Conservation (phyloP, 2,329 filamentous ascomycete genomes). For the Clonostachys sp. region DNA sequence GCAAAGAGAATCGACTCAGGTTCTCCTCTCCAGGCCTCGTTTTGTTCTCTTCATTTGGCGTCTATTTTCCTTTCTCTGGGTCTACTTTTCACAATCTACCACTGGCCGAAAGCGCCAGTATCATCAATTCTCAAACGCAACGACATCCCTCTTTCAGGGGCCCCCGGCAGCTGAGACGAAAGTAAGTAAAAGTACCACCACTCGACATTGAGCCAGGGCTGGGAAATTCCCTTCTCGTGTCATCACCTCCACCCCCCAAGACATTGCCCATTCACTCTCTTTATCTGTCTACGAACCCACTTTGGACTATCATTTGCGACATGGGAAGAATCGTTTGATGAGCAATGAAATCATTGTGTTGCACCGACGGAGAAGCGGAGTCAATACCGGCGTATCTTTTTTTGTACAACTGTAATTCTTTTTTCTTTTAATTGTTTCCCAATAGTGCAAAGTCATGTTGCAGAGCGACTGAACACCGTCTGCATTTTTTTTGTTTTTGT, state of each 20-base stretch:
- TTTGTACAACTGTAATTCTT: conserved; percentile 9
- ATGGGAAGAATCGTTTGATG: not conserved
- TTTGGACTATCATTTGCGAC: conserved; percentile 8
- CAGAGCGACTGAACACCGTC: too few species aligned
- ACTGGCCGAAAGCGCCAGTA: too few species aligned
- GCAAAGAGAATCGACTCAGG: too few species aligned
- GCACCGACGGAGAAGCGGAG: not conserved
- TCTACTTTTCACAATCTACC: too few species aligned
- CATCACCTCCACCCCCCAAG: not conserved
- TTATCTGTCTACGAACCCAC: not conserved
- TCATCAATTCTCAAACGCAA: too few species aligned
- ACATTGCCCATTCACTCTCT: not conserved
- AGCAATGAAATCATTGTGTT: not conserved
- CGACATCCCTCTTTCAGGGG: too few species aligned
- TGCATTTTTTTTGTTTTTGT: too few species aligned
- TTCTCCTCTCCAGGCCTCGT: too few species aligned
- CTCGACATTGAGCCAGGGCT: not conserved
- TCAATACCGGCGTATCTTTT: conserved; percentile 11
- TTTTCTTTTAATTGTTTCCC: not conserved
- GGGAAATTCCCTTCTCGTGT: not conserved
- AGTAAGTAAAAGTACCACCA: not conserved
- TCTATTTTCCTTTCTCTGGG: too few species aligned
- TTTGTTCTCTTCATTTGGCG: too few species aligned
- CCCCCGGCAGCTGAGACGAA: too few species aligned
- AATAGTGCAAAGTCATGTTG: too few species aligned